Conservation (phyloP, 2,329 filamentous ascomycete genomes). For the Exophiala oligosperma region DNA sequence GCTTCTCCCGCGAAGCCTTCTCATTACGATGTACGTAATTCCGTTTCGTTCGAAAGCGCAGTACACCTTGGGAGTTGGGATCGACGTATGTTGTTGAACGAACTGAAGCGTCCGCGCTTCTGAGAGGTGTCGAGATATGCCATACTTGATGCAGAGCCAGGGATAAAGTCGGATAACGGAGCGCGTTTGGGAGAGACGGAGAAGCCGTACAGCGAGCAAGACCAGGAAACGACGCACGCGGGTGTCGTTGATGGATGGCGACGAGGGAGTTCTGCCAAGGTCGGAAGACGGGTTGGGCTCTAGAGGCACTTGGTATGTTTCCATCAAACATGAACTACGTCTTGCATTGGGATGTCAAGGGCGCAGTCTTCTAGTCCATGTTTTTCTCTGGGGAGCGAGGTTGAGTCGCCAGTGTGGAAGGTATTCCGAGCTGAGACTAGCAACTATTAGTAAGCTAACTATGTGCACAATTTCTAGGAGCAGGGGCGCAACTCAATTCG, state of each 20-base stretch:
- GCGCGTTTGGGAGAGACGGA: neutral
- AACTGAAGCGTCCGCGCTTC: constrained; percentile 40
- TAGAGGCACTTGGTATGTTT: neutral
- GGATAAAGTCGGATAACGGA: neutral
- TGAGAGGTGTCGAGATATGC: constrained; percentile 30
- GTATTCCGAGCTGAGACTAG: neutral
- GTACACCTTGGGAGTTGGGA: constrained; percentile 40
- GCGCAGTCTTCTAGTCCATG: neutral
- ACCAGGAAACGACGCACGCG: neutral
- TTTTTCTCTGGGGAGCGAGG: neutral
- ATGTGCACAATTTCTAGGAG: neutral
- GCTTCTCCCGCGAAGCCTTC: constrained; percentile 40
- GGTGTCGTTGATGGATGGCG: neutral
- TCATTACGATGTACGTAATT: constrained; percentile 42
- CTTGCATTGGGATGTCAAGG: neutral
- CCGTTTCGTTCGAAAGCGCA: constrained; percentile 37
- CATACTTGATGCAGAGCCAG: constrained; percentile 36
- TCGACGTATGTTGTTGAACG: constrained; percentile 38
- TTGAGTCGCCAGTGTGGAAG: neutral
- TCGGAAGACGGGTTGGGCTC: neutral
- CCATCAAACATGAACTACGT: neutral
- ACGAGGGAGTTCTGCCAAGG: neutral
- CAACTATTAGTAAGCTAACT: neutral
- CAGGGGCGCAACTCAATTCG: neutral
- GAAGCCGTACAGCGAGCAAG: neutral